A percentile compares a stretch with the other conserved stretches of the same genome.
Evolutionary conservation across 106 monocot species (phyloP).

Genomic region (Apostasia ramifera): DNA sequence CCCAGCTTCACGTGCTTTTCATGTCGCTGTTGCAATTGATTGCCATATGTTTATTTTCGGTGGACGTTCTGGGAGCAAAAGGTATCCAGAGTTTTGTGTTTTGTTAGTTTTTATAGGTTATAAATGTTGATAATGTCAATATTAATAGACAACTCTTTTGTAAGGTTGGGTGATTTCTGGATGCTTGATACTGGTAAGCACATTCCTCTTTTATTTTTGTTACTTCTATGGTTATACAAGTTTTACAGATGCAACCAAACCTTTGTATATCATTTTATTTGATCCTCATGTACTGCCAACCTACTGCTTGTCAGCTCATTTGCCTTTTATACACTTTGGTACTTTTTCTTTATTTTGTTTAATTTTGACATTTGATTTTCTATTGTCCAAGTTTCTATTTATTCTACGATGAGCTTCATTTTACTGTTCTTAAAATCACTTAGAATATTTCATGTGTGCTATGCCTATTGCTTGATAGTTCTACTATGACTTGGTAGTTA

Average conservation of each 20-base stretch:
- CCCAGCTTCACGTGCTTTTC: constrained; percentile 85
- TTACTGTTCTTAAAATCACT: too few relatives aligned
- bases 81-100: constrained; percentile 26
- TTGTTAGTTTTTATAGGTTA: constrained; percentile 1
- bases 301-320: too few relatives aligned
- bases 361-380: too few relatives aligned
- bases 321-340: too few relatives aligned
- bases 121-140: background rate
- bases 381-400: too few relatives aligned
- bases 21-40: constrained; percentile 79
- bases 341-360: too few relatives aligned
- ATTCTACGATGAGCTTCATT: too few relatives aligned
- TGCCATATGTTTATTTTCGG: constrained; percentile 96
- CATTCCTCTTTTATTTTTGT: background rate
- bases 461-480: too few relatives aligned
- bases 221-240: background rate
- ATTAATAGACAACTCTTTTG: constrained; percentile 13
- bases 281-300: too few relatives aligned
- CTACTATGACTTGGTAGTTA: too few relatives aligned
- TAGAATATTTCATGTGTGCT: too few relatives aligned
- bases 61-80: constrained; percentile 71
- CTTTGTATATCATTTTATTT: background rate
- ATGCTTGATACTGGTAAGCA: constrained; percentile 96
- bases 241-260: background rate
- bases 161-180: constrained; percentile 98